Conservation (phyloP, 2,329 filamentous ascomycete genomes). For the Ceratocystis ficicola region DNA sequence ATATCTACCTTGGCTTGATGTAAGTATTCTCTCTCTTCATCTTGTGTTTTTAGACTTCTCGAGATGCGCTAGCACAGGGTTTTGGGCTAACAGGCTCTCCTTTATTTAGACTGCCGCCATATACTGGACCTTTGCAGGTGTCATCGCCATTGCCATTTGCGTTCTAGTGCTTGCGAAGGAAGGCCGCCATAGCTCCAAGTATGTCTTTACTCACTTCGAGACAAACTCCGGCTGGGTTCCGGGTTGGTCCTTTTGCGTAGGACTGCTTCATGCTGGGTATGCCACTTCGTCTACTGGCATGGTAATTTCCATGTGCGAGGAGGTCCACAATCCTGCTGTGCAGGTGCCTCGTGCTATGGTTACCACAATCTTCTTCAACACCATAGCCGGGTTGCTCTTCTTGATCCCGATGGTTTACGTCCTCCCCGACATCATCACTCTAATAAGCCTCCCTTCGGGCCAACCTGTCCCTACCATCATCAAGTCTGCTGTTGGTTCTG, state of each 20-base stretch:
- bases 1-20: slow-evolving; percentile 56
- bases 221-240: slow-evolving; percentile 54
- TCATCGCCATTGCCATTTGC: slow-evolving; percentile 52
- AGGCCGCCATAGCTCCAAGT: slow-evolving; percentile 50
- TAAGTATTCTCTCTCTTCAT: slow-evolving; percentile 33
- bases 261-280: slow-evolving; percentile 59
- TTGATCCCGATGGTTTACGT: slow-evolving; percentile 58
- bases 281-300: slow-evolving; percentile 66
- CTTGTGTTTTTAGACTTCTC: not conserved
- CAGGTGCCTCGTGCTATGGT: slow-evolving; percentile 67
- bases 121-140: slow-evolving; percentile 61
- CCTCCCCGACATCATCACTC: slow-evolving; percentile 47
- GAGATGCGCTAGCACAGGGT: not conserved
- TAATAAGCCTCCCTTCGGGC: slow-evolving; percentile 41
- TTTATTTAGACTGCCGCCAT: slow-evolving; percentile 51
- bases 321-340: slow-evolving; percentile 51
- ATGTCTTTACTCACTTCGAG: slow-evolving; percentile 58
- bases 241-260: slow-evolving; percentile 63
- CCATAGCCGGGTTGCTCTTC: slow-evolving; percentile 53
- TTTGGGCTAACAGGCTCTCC: not conserved
- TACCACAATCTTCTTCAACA: slow-evolving; percentile 53
- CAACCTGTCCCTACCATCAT: slow-evolving; percentile 56
- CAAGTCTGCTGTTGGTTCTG: slow-evolving; percentile 47
- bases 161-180: slow-evolving; percentile 55
- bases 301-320: slow-evolving; percentile 70